phyloP scores from a whole-genome alignment of 306 rosid species.

The Fagus sylvatica region DNA sequence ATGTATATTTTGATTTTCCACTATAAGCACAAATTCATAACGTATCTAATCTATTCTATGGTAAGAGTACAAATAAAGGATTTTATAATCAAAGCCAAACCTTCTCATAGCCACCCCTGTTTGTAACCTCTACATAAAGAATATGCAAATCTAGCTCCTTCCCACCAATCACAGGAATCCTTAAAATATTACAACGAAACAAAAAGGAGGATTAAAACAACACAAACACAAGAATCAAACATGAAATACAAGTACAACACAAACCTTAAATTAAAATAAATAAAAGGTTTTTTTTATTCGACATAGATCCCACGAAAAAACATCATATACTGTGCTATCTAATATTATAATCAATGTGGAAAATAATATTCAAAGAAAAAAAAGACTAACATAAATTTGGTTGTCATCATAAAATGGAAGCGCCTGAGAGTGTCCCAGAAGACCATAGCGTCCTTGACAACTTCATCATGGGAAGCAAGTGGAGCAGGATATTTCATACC shows the following conservation, averaged over 20 bases:
- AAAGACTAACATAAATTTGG: slow-evolving; percentile 75
- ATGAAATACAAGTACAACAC: background rate
- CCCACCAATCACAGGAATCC: slow-evolving; percentile 99
- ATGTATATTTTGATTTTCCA: background rate
- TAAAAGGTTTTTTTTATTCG: background rate
- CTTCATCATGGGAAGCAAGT: slow-evolving; percentile 65
- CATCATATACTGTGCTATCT: slow-evolving; percentile 12
- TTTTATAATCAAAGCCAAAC: slow-evolving; percentile 27
- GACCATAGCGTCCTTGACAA: slow-evolving; percentile 41
- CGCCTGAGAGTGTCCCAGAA: slow-evolving; percentile 93
- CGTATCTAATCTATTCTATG: background rate
- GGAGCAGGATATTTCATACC: slow-evolving; percentile 67
- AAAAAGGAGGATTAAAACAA: slow-evolving; percentile 7
- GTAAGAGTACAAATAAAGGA: background rate
- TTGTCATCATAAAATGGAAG: slow-evolving; percentile 74
- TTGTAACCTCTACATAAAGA: slow-evolving; percentile 82
- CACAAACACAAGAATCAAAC: background rate
- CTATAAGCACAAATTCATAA: background rate
- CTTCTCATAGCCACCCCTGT: slow-evolving; percentile 90
- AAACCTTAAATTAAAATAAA: background rate
- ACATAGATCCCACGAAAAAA: background rate
- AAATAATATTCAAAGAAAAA: background rate
- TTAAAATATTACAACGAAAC: slow-evolving; percentile 24
- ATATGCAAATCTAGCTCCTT: slow-evolving; percentile 91
- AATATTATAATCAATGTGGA: background rate